Evolutionary conservation across 805 yeast genomes (phyloP).

Genomic region (Ogataea parapolymorpha): DNA sequence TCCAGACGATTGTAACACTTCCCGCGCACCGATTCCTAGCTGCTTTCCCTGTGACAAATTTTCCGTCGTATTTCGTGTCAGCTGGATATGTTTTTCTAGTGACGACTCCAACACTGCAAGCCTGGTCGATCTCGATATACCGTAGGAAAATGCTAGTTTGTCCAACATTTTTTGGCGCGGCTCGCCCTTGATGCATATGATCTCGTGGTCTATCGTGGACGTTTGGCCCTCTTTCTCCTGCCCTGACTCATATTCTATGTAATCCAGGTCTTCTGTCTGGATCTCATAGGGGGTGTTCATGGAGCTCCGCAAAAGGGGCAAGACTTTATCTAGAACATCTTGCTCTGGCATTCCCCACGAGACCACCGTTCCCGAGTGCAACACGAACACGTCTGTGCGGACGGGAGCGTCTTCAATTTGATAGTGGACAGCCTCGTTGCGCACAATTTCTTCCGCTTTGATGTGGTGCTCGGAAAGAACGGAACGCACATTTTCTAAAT

Average conservation of each 20-base stretch:
- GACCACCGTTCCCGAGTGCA: slow-evolving; percentile 76
- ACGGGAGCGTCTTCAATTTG: slow-evolving; percentile 33
- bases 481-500: slow-evolving; percentile 46
- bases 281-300: slow-evolving; percentile 44
- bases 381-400: slow-evolving; percentile 54
- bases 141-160: slow-evolving; percentile 86
- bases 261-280: slow-evolving; percentile 90
- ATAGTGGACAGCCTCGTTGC: slow-evolving; percentile 62
- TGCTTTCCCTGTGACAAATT: slow-evolving; percentile 59
- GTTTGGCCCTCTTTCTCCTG: slow-evolving; percentile 34
- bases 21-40: slow-evolving; percentile 52
- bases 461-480: slow-evolving; percentile 37
- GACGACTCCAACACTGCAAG: slow-evolving; percentile 74
- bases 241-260: slow-evolving; percentile 32
- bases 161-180: slow-evolving; percentile 57
- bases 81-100: slow-evolving; percentile 62
- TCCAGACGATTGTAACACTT: slow-evolving; percentile 69
- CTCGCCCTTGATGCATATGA: slow-evolving; percentile 59
- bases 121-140: slow-evolving; percentile 82
- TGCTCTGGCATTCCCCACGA: slow-evolving; percentile 78
- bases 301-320: slow-evolving; percentile 52
- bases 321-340: slow-evolving; percentile 41
- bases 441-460: slow-evolving; percentile 31
- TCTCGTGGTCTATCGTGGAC: slow-evolving; percentile 55
- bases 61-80: slow-evolving; percentile 64